A percentile compares a stretch with the other conserved stretches of the same genome.
Conservation (phyloP, 2,329 filamentous ascomycete genomes). For the Cyphellophora europaea region DNA sequence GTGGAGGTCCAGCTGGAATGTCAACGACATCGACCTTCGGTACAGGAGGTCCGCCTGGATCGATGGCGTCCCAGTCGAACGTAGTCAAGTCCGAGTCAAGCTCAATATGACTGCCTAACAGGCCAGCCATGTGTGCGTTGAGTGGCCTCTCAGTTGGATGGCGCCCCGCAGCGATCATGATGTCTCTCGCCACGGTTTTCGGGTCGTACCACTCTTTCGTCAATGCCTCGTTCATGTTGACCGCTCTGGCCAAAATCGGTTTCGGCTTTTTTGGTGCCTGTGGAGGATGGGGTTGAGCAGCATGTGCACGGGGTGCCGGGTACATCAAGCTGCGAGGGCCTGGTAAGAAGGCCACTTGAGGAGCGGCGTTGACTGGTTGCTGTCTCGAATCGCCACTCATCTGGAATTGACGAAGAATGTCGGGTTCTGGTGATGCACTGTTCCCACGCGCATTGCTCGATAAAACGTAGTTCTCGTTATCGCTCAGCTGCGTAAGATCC, state of each 20-base stretch:
- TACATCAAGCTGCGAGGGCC: neutral
- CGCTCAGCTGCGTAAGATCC: slow-evolving; percentile 40
- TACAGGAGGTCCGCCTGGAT: slow-evolving; percentile 41
- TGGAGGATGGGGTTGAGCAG: neutral
- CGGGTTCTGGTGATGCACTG: slow-evolving; percentile 10
- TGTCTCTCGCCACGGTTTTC: slow-evolving; percentile 53
- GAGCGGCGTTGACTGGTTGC: slow-evolving; percentile 1
- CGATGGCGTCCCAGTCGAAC: slow-evolving; percentile 53
- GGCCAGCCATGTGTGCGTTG: slow-evolving; percentile 48
- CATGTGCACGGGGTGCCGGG: neutral
- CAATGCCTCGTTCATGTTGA: slow-evolving; percentile 29
- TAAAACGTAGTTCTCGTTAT: slow-evolving; percentile 32
- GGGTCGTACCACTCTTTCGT: slow-evolving; percentile 47
- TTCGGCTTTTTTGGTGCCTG: slow-evolving; percentile 5
- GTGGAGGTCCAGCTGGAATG: slow-evolving; percentile 17
- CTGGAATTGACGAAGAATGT: slow-evolving; percentile 5
- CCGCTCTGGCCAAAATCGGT: slow-evolving; percentile 29
- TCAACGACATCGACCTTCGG: slow-evolving; percentile 20
- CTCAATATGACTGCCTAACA: slow-evolving; percentile 32
- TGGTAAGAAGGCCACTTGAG: neutral
- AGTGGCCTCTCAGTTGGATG: slow-evolving; percentile 50
- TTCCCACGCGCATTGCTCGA: slow-evolving; percentile 20
- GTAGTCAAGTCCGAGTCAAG: slow-evolving; percentile 46
- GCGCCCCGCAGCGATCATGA: slow-evolving; percentile 52
- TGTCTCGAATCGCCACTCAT: neutral